Conservation (phyloP, 495 filamentous ascomycete species). For the Barbatosphaeria neglecta region DNA sequence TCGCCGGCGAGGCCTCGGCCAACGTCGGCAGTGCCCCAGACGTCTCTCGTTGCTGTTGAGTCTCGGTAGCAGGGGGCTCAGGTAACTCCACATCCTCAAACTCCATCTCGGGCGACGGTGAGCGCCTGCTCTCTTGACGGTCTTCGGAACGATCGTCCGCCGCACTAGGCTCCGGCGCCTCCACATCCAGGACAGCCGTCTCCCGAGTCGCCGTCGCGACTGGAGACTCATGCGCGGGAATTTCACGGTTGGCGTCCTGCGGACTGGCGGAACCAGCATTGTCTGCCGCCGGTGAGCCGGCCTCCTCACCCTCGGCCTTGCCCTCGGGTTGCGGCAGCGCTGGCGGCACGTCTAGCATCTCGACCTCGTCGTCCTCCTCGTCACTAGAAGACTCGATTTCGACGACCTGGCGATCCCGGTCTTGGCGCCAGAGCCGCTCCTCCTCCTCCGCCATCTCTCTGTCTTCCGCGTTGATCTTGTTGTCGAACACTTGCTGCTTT, state of each 20-base stretch:
- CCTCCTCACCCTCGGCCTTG: too few species aligned
- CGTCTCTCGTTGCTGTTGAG: background rate
- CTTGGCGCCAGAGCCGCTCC: slow-evolving; percentile 17
- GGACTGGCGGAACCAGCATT: background rate
- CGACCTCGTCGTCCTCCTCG: slow-evolving; percentile 37
- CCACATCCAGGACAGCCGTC: too few species aligned
- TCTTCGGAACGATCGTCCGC: background rate
- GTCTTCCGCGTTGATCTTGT: slow-evolving; percentile 37
- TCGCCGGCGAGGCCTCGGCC: too few species aligned
- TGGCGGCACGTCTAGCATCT: slow-evolving; percentile 39
- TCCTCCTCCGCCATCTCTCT: slow-evolving; percentile 40
- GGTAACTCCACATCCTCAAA: slow-evolving; percentile 28
- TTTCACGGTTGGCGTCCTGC: too few species aligned
- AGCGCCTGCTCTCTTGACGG: background rate
- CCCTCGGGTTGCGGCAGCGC: slow-evolving; percentile 9
- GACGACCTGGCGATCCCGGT: slow-evolving; percentile 23
- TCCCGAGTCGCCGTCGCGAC: too few species aligned
- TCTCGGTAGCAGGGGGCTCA: background rate
- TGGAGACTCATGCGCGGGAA: too few species aligned
- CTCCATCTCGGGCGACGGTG: slow-evolving; percentile 7
- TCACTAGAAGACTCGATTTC: slow-evolving; percentile 34
- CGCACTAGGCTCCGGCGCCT: too few species aligned
- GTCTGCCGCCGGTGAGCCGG: background rate
- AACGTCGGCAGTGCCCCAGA: too few species aligned
- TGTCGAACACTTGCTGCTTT: slow-evolving; percentile 29